Conservation (phyloP, 805 yeast genomes). For the Clavispora vitiphila region DNA sequence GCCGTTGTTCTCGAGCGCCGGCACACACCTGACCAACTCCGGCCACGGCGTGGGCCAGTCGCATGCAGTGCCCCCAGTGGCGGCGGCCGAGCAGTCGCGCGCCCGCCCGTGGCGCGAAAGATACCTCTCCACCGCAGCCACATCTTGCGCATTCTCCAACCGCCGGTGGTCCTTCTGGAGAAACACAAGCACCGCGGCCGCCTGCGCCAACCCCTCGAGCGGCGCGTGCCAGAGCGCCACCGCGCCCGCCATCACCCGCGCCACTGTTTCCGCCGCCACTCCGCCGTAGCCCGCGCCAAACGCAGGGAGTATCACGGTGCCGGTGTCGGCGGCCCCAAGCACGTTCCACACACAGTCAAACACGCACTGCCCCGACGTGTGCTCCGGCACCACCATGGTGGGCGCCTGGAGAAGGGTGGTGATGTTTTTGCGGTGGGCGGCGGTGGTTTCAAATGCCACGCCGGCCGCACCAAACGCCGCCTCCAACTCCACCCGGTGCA, state of each 20-base stretch:
- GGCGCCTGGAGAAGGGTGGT: slow-evolving; percentile 13
- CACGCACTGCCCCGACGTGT: slow-evolving; percentile 6
- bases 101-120: not conserved
- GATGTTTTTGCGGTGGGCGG: slow-evolving; percentile 8
- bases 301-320: slow-evolving; percentile 21
- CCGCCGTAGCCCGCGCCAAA: slow-evolving; percentile 25
- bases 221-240: slow-evolving; percentile 12
- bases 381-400: slow-evolving; percentile 24
- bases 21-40: not conserved
- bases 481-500: slow-evolving; percentile 11
- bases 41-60: slow-evolving; percentile 2
- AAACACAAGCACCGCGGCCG: slow-evolving; percentile 17
- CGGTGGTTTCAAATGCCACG: slow-evolving; percentile 4
- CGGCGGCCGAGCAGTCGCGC: not conserved
- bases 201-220: slow-evolving; percentile 11
- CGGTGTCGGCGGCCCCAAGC: slow-evolving; percentile 5
- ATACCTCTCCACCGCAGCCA: not conserved
- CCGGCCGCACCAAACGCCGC: not conserved
- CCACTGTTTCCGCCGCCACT: slow-evolving; percentile 12
- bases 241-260: slow-evolving; percentile 19
- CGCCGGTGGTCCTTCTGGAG: slow-evolving; percentile 15
- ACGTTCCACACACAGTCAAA: slow-evolving; percentile 22
- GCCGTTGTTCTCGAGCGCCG: not conserved
- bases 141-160: slow-evolving; percentile 6
- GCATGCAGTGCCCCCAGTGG: not conserved